A percentile compares a stretch with the other conserved stretches of the same genome.
Evolutionary conservation across 352 stramenopile genomes (phyloP).

Genomic region (Pythium apleroticum): DNA sequence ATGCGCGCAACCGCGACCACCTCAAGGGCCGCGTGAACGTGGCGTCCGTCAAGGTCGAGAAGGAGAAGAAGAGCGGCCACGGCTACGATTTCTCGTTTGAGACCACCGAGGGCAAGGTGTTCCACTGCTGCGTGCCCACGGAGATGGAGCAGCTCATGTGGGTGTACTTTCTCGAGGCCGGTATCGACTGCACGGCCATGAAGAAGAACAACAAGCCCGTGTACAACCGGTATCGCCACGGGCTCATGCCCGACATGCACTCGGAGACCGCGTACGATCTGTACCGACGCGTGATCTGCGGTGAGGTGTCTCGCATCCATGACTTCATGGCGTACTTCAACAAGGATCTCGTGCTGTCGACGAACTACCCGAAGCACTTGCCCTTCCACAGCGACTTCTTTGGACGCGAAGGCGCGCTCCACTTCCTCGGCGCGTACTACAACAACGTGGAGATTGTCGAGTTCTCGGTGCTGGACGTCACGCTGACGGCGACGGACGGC

Average conservation of each 20-base stretch:
- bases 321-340: slow-evolving; percentile 87
- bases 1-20: slow-evolving; percentile 83
- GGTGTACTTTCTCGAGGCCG: slow-evolving; percentile 86
- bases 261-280: slow-evolving; percentile 80
- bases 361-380: slow-evolving; percentile 74
- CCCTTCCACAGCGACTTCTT: slow-evolving; percentile 86
- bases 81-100: slow-evolving; percentile 87
- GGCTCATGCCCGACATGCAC: slow-evolving; percentile 68
- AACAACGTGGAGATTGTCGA: slow-evolving; percentile 82
- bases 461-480: slow-evolving; percentile 69
- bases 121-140: slow-evolving; percentile 78
- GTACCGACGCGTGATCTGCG: slow-evolving; percentile 61
- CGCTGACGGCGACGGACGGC: slow-evolving; percentile 52
- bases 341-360: slow-evolving; percentile 88
- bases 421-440: slow-evolving; percentile 73
- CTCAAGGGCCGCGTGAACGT: slow-evolving; percentile 86
- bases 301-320: slow-evolving; percentile 48
- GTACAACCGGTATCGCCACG: slow-evolving; percentile 79
- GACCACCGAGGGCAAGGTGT: slow-evolving; percentile 81
- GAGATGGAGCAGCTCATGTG: slow-evolving; percentile 81
- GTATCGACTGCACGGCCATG: slow-evolving; percentile 79
- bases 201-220: slow-evolving; percentile 81
- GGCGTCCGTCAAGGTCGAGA: slow-evolving; percentile 70
- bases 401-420: slow-evolving; percentile 74
- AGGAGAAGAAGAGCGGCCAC: slow-evolving; percentile 75